Evolutionary conservation across 805 yeast species (phyloP).

Genomic region (Candida ficus): DNA sequence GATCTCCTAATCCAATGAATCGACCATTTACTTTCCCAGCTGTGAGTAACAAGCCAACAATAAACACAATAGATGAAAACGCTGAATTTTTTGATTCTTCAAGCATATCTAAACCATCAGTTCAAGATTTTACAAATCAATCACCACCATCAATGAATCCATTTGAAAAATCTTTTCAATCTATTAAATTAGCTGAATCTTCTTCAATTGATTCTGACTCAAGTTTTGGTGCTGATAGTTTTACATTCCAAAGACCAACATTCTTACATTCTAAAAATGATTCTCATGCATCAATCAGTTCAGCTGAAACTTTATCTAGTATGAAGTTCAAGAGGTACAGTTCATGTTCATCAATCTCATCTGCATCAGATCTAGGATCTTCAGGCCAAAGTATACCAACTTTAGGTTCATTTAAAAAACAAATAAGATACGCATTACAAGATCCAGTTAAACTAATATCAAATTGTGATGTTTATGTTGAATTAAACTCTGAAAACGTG

Average conservation of each 20-base stretch:
- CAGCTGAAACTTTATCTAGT: conserved; percentile 17
- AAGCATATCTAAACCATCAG: background rate
- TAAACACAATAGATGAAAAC: conserved; percentile 1
- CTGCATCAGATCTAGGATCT: conserved; percentile 2
- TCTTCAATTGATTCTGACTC: conserved; percentile 2
- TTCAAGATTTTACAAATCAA: background rate
- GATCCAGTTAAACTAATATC: conserved; percentile 8
- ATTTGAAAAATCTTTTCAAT: conserved; percentile 7
- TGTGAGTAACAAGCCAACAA: background rate
- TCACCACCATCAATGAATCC: conserved; percentile 3
- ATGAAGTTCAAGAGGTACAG: conserved; percentile 15
- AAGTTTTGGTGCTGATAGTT: background rate
- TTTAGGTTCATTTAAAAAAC: conserved; percentile 10
- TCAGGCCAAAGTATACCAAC: conserved; percentile 7
- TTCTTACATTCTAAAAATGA: conserved; percentile 4
- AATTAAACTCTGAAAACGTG: conserved; percentile 17
- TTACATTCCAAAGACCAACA: background rate
- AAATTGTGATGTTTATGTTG: conserved; percentile 7
- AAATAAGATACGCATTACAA: conserved; percentile 15
- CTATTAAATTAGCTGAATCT: background rate
- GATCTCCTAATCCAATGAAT: background rate
- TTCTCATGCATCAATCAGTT: conserved; percentile 15
- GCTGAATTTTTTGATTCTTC: background rate
- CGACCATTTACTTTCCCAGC: conserved; percentile 5
- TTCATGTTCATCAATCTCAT: conserved; percentile 16